phyloP scores from a whole-genome alignment of 192 early-diverging fungal species.

The Podila epicladia region DNA sequence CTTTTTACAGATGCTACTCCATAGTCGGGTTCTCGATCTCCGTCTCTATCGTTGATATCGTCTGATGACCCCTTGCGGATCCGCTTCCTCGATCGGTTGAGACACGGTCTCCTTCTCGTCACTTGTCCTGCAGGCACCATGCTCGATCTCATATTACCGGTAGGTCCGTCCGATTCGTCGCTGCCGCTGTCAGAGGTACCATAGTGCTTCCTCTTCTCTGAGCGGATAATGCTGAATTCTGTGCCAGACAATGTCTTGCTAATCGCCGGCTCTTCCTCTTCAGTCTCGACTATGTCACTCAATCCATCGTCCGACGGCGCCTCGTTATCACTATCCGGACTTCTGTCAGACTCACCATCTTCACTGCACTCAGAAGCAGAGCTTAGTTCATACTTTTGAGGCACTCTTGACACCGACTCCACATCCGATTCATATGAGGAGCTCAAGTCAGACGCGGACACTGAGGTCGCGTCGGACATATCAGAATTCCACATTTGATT shows the following conservation, averaged over 20 bases:
- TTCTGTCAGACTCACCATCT: neutral
- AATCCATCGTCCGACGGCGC: neutral
- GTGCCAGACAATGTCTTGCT: neutral
- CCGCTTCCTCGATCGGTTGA: neutral
- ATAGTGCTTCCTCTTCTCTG: constrained; percentile 10
- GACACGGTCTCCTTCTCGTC: neutral
- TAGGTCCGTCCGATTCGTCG: neutral
- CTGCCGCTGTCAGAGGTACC: neutral
- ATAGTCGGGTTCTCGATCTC: neutral
- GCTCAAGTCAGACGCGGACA: neutral
- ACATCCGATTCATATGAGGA: constrained; percentile 1
- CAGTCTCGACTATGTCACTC: neutral
- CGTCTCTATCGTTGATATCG: neutral
- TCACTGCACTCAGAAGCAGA: neutral
- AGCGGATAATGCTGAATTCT: constrained; percentile 5
- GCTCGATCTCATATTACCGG: constrained; percentile 11
- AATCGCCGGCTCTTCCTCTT: neutral
- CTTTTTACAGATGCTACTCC: neutral
- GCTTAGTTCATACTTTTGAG: neutral
- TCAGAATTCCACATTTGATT: too few relatives aligned
- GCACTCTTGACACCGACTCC: neutral
- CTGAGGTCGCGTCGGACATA: too few relatives aligned
- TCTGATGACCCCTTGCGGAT: neutral
- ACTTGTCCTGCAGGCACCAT: constrained; percentile 4
- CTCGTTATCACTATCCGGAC: constrained; percentile 2